Base-by-base conservation (phyloP, 2,329 filamentous ascomycete species). In the Fusarium brevicatenulatum region DNA sequence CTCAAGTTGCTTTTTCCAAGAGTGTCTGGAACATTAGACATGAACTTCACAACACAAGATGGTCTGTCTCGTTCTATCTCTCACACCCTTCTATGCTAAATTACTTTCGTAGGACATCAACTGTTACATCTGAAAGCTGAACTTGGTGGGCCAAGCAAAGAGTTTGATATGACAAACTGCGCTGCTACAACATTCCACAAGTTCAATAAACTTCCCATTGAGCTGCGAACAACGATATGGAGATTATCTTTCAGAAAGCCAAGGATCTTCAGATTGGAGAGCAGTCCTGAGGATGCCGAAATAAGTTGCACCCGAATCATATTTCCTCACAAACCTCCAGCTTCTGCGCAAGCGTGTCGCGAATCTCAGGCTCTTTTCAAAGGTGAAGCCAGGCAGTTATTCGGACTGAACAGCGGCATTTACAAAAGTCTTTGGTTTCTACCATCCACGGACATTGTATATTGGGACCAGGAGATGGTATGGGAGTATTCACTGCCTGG, bases 391-490 rank as follows among this genome's bases (percentile, higher is more conserved):
- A 2, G 3, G 3, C 37, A 18, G 11, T 25, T 40, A 7, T 64
- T 70, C 28, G 60, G 67, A 5, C 9, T 13, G 10, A 1, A 23
- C 11, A 7, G 2, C 4, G 49, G 54, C 2, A 19, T 30, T 11
- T 43, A 44, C 11, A 65, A 60, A 7, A 60, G 59, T 9, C 43
- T 70, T 23, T 64, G 49, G 30, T 40, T 65, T 15, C 43, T 23
- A 4, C 43, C 49, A 12, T 40, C 36, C 9, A 32, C 5, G 6
- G 68, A 70, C 19, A 57, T 66, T 12, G 4, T 66, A 12, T 70
- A 70, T 36, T 70, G 12, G 44, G 37, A 50, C 13, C 4, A 43
- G 13, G 40, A 43, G n/a, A 43, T 23, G 40, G 40, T 23, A 43
- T 16, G n/a, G 21, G 16, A 21, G 40, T 23, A 43, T 43, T 43